Evolutionary conservation across 768 basidiomycete species (phyloP), one percentile per base, ranked within the genome.

Genomic region (Hygrophoropsis aurantiaca): DNA sequence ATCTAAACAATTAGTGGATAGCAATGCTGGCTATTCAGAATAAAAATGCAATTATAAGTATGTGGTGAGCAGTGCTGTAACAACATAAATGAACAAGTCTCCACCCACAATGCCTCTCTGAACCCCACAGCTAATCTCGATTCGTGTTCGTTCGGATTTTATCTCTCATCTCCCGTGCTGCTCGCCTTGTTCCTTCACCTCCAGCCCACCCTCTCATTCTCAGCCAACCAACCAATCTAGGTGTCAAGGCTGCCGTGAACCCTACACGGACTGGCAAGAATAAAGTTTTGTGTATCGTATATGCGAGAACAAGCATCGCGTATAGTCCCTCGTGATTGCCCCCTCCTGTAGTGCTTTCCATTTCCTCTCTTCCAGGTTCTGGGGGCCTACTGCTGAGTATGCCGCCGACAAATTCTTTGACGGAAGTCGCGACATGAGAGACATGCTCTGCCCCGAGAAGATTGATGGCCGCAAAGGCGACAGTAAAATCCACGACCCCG

Each of bases 261-360:
- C 93, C 97, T 1, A 97, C 80, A 33, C 97, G 75, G 19, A 99
- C 66, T 8, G 97, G 97, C 18, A 98, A 63, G 61, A 97, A 89
- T 1, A 92, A 60, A 0, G 91, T 95, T 72, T 99, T 99, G 79
- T 99, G 97, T 43, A 99, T 81, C 16, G 89, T 87, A 67, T 94
- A 99, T 3, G 97, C 95, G 57, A 98, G 73, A 0, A 91, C 81
- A 21, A 97, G 68, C 83, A 97, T 94, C 21, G 95, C 93, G 66
- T 91, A 94, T 15, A 97, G 71, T 13, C 90, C 84, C 62, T 90
- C 87, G 7, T 82, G 77, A 2, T 84, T 79, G 36, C 51, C 49
- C 43, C 55, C 49, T 27, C 65, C 52, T 3, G 62, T 62, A 11
- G 69, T 58, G 45, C 56, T 62, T 18, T 87, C 83, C 41, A 80